phyloP scores from a whole-genome alignment of 768 basidiomycete species.

The Tylopilus plumbeoviolaceoides region DNA sequence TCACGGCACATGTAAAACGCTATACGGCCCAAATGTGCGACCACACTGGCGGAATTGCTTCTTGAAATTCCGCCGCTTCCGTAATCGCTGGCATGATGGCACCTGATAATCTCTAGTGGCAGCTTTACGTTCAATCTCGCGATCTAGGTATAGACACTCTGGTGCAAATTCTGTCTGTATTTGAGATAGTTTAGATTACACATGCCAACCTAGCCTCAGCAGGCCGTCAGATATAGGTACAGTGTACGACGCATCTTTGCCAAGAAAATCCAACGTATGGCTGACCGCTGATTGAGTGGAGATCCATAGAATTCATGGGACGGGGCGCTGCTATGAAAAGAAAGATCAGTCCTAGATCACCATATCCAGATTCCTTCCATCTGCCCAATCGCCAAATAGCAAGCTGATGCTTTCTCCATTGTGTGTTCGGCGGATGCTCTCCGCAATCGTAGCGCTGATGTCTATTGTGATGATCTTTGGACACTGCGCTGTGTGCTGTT shows the following conservation, averaged over 20 bases:
- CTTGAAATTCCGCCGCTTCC: too few relatives aligned
- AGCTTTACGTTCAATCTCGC: background rate
- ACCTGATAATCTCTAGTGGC: too few relatives aligned
- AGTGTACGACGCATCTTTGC: too few relatives aligned
- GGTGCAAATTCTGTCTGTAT: background rate
- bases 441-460: constrained; percentile 87
- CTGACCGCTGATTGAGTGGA: background rate
- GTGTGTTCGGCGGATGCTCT: constrained; percentile 92
- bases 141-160: background rate
- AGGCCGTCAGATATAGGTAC: too few relatives aligned
- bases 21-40: too few relatives aligned
- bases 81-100: too few relatives aligned
- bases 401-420: constrained; percentile 92
- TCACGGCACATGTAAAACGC: too few relatives aligned
- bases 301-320: background rate
- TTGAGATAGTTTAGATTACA: background rate
- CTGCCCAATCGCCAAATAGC: constrained; percentile 81
- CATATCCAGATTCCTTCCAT: constrained; percentile 33
- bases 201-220: background rate
- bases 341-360: constrained; percentile 11
- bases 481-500: constrained; percentile 53
- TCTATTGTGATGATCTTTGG: constrained; percentile 87
- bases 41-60: too few relatives aligned
- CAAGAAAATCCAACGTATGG: background rate
- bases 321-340: background rate